A percentile compares a stretch with the other conserved stretches of the same genome.
These are phyloP conservation scores for Beauveria varroae DNA, from an alignment of 2,329 filamentous ascomycete species.

Conservation along the genomic window DNA sequence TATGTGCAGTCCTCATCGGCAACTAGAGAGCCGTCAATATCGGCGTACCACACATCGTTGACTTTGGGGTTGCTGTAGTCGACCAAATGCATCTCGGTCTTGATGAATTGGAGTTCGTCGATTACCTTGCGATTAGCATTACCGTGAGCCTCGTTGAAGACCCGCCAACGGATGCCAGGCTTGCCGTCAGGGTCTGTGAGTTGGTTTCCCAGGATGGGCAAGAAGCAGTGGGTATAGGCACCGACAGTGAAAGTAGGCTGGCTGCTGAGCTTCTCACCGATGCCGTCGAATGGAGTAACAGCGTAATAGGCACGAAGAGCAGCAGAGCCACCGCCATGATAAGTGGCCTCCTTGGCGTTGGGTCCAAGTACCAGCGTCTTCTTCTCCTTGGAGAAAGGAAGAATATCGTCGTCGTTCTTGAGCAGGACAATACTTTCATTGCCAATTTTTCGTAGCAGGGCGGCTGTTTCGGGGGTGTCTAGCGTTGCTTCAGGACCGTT, in stretches of 20 bases:
- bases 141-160: constrained; percentile 52
- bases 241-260: constrained; percentile 48
- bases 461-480: constrained; percentile 55
- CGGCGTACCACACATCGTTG: constrained; percentile 49
- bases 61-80: constrained; percentile 47
- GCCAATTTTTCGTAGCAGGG: constrained; percentile 56
- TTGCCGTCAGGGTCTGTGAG: constrained; percentile 45
- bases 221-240: constrained; percentile 56
- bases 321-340: constrained; percentile 60
- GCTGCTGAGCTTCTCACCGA: constrained; percentile 43
- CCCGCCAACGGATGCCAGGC: constrained; percentile 53
- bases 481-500: constrained; percentile 44
- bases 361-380: constrained; percentile 52
- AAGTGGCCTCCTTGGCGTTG: constrained; percentile 48
- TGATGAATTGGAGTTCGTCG: constrained; percentile 40
- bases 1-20: constrained; percentile 54
- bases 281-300: constrained; percentile 65
- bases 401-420: constrained; percentile 58
- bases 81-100: constrained; percentile 42
- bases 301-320: constrained; percentile 56
- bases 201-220: constrained; percentile 49
- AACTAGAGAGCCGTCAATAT: constrained; percentile 53
- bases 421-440: constrained; percentile 65
- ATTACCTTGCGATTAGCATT: constrained; percentile 39
- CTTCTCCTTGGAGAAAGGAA: constrained; percentile 57